phyloP scores from a whole-genome alignment of 331 rosid genomes.

The Rosa hybrid region DNA sequence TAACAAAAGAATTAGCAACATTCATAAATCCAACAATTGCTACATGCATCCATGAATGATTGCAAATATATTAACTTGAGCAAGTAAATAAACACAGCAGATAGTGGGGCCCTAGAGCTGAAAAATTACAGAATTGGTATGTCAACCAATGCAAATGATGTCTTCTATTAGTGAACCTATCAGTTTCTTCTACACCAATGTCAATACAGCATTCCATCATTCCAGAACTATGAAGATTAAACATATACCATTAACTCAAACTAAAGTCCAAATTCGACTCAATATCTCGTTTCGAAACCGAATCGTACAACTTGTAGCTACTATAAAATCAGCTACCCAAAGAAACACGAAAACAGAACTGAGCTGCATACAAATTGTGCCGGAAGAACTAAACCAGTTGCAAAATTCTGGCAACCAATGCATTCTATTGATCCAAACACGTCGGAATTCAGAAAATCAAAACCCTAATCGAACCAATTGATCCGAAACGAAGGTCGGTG shows the following conservation, averaged over 20 bases:
- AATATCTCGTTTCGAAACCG: not conserved
- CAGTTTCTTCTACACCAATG: not conserved
- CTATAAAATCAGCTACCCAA: not conserved
- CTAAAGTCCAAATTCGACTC: not conserved
- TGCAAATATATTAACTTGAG: not conserved
- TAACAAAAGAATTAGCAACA: conserved; percentile 14
- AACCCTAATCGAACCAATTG: conserved; percentile 6
- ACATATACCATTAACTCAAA: not conserved
- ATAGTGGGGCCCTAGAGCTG: not conserved
- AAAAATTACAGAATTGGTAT: not conserved
- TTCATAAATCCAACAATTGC: conserved; percentile 1
- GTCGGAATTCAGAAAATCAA: not conserved
- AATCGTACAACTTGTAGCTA: no score
- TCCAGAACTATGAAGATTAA: not conserved
- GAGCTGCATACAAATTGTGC: not conserved
- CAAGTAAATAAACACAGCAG: not conserved
- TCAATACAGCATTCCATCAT: not conserved
- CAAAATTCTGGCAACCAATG: not conserved
- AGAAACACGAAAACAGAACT: not conserved
- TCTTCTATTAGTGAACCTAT: not conserved
- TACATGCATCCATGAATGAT: not conserved
- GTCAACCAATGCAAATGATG: not conserved
- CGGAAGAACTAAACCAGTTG: not conserved
- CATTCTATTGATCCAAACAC: not conserved
- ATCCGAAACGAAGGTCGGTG: not conserved